Base-by-base conservation (phyloP, 352 stramenopile species). In the Detonula confervacea region DNA sequence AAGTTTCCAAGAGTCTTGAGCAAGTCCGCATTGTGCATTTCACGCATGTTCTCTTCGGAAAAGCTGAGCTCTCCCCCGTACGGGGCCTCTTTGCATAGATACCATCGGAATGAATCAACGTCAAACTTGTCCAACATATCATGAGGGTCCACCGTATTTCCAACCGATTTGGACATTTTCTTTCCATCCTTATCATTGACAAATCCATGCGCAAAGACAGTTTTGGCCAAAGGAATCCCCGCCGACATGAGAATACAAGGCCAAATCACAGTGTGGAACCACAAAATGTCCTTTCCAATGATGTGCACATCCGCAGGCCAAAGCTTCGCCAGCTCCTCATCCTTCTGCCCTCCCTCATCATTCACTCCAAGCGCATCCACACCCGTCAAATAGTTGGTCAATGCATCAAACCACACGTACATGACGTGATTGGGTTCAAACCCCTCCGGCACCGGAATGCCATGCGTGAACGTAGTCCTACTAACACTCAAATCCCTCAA, bases 331-430 rank as follows among this genome's bases (percentile, higher is more conserved):
- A 92, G 65, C 25, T 87, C 75, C 35, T 69, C 57, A 42, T 76
- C 51, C 22, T 61, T 54, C 22, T 37, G 68, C 0, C 18, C 24
- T 47, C 55, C 83, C 29, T 86, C 81, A 39, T 85, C 71, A 67
- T 78, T 81, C 8, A 88, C 87, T 54, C 77, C 83, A 65, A 93
- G 75, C 9, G 73, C 81, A 81, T 94, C 81, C 20, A 93, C 86
- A 27, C 95, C 97, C 11, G 97, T 98, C 47, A 99, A 79, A 73
- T 99, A 99, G 90, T 99, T 99, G n/a, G 97, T 96, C 8, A 99
- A 89, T 11, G 98, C 98, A 88, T 99, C 98, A 77, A 99, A 99
- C 98, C 98, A 99, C 44, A 99, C 98, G 87, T 99, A 99, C 96
- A 99, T 98, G 68, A 99, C 98, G 89, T 99, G 97, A 76, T 92